Conservation (phyloP, 1,284 basidiomycete genomes). For the Schizopora paradoxa region DNA sequence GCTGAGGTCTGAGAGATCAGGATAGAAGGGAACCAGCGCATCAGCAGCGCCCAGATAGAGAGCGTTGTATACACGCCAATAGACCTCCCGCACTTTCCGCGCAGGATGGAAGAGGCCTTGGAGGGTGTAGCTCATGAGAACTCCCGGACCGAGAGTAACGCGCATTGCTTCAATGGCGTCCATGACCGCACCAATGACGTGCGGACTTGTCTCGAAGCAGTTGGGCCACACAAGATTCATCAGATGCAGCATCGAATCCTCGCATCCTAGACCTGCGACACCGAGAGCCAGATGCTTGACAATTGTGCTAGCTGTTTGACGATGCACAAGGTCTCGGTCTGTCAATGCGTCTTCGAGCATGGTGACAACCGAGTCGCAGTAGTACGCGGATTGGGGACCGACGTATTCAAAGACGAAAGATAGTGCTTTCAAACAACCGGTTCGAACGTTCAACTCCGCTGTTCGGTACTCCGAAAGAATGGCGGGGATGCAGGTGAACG, state of each 20-base stretch:
- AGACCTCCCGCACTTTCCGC: conserved; percentile 89
- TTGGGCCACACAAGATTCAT: conserved; percentile 99
- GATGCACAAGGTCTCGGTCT: conserved; percentile 96
- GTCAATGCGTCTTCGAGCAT: conserved; percentile 98
- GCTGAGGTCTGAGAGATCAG: conserved; percentile 80
- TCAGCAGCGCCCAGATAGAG: conserved; percentile 86
- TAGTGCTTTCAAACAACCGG: conserved; percentile 97
- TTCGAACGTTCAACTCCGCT: conserved; percentile 95
- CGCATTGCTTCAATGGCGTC: conserved; percentile 97
- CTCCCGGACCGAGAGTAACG: conserved; percentile 90
- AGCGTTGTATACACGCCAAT: conserved; percentile 92
- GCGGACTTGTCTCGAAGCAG: conserved; percentile 96
- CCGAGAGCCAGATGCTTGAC: conserved; percentile 98
- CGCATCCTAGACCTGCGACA: conserved; percentile 94
- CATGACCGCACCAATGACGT: conserved; percentile 97
- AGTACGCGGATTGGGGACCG: conserved; percentile 99
- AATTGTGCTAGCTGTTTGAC: conserved; percentile 98
- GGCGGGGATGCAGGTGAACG: conserved; percentile 98
- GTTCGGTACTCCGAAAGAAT: conserved; percentile 99
- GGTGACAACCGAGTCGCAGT: conserved; percentile 94
- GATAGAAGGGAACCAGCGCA: conserved; percentile 92
- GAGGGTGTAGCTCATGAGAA: conserved; percentile 86
- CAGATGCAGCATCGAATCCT: conserved; percentile 95
- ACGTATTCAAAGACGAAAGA: conserved; percentile 99
- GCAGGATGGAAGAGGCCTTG: conserved; percentile 96